Percentiles rank a stretch among this genome's conserved stretches.
phyloP scores from a whole-genome alignment of 2,329 filamentous ascomycete genomes.

The Lasiodiplodia sp. region DNA sequence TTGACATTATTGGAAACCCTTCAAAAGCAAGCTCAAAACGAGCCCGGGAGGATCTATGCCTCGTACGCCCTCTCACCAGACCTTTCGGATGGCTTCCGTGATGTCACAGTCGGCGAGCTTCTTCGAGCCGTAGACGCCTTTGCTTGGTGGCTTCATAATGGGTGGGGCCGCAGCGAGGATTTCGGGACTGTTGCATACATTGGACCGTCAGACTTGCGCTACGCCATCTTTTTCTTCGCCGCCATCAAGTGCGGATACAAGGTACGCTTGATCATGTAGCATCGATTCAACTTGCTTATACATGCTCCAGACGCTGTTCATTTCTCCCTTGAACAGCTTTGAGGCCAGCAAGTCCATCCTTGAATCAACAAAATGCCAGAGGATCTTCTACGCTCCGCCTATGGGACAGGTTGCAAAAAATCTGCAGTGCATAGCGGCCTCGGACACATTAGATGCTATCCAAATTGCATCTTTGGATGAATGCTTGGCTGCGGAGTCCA shows the following conservation, averaged over 20 bases:
- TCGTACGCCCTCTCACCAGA: not conserved
- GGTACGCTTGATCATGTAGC: constrained; percentile 27
- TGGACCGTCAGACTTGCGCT: not conserved
- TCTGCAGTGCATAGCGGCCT: constrained; percentile 25
- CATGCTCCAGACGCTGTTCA: constrained; percentile 27
- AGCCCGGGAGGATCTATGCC: not conserved
- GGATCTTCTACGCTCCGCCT: not conserved
- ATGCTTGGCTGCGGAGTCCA: not conserved
- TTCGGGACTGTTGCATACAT: not conserved
- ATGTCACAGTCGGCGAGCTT: not conserved
- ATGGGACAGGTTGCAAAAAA: constrained; percentile 26
- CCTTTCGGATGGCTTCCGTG: not conserved
- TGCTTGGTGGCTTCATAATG: not conserved
- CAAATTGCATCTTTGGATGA: constrained; percentile 12
- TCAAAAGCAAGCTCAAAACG: not conserved
- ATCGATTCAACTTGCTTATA: not conserved
- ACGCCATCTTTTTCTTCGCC: constrained; percentile 32
- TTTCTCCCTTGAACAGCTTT: constrained; percentile 34
- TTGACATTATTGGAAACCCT: not conserved
- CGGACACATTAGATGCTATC: constrained; percentile 24
- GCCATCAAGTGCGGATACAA: constrained; percentile 37
- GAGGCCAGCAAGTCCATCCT: constrained; percentile 31
- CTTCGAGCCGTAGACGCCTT: not conserved
- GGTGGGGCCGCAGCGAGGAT: not conserved
- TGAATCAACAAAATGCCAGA: constrained; percentile 28